Percentiles rank a stretch among this genome's conserved stretches.
Evolutionary conservation across 306 rosid genomes (phyloP).

Genomic region (Potentilla sterilis): DNA sequence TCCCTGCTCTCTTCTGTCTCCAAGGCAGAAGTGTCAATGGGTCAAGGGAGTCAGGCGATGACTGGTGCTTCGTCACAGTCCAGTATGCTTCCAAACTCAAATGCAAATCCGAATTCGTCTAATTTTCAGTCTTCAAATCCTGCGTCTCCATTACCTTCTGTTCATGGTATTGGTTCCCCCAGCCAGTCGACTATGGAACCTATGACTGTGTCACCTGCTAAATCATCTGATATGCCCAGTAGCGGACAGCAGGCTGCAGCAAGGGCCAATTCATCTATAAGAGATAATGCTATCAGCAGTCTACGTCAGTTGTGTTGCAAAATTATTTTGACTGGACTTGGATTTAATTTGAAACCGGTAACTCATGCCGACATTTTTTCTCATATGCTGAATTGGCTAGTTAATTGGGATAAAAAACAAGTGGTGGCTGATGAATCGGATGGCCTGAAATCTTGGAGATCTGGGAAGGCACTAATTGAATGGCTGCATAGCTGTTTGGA

Average conservation of each 20-base stretch:
- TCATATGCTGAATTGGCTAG: slow-evolving; percentile 93
- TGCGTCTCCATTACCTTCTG: slow-evolving; percentile 79
- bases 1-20: slow-evolving; percentile 82
- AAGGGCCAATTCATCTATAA: slow-evolving; percentile 51
- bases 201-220: slow-evolving; percentile 69
- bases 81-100: slow-evolving; percentile 61
- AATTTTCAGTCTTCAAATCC: slow-evolving; percentile 87
- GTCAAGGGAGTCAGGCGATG: slow-evolving; percentile 66
- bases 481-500: slow-evolving; percentile 98
- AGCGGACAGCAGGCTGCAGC: slow-evolving; percentile 51
- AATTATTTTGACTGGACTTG: slow-evolving; percentile 85
- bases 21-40: slow-evolving; percentile 57
- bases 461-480: slow-evolving; percentile 78
- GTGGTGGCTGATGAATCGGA: slow-evolving; percentile 66
- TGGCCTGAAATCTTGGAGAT: slow-evolving; percentile 60
- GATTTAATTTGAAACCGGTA: slow-evolving; percentile 68
- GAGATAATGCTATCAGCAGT: slow-evolving; percentile 81
- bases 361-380: slow-evolving; percentile 78
- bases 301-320: slow-evolving; percentile 98
- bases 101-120: slow-evolving; percentile 49
- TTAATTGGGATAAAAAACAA: slow-evolving; percentile 94
- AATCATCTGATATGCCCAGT: slow-evolving; percentile 69
- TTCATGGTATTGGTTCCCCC: slow-evolving; percentile 91
- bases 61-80: slow-evolving; percentile 73
- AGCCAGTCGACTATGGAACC: slow-evolving; percentile 63